Evolutionary conservation across 2,329 filamentous ascomycete genomes (phyloP).

Genomic region (Neurospora crassa): DNA sequence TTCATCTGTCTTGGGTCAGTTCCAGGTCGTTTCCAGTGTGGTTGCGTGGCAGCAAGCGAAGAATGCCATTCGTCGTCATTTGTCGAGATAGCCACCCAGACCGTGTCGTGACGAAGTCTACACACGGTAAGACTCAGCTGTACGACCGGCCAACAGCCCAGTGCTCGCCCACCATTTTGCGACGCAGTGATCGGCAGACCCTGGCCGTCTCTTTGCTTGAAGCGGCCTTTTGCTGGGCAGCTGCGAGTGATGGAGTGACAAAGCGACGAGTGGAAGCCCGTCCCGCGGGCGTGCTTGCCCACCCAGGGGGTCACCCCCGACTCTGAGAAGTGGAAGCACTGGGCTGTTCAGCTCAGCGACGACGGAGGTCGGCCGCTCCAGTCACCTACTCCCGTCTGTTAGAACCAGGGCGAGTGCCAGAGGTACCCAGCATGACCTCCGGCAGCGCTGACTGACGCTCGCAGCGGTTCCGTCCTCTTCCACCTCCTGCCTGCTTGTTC

Average conservation of each 20-base stretch:
- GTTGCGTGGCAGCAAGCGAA: constrained; percentile 11
- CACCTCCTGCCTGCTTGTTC: constrained; percentile 16
- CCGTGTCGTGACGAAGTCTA: constrained; percentile 8
- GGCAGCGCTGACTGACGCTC: not conserved
- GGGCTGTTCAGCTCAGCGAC: not conserved
- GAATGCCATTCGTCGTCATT: constrained; percentile 18
- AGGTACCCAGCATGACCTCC: not conserved
- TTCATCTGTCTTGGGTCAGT: not conserved
- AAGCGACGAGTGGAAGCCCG: not conserved
- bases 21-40: constrained; percentile 1
- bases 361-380: not conserved
- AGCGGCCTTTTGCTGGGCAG: not conserved
- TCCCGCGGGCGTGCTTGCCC: not conserved
- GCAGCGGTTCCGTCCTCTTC: constrained; percentile 19
- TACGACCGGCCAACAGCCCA: constrained; percentile 7
- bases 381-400: not conserved
- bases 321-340: not conserved
- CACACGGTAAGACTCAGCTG: constrained; percentile 6
- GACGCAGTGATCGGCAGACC: constrained; percentile 9
- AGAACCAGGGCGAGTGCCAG: not conserved
- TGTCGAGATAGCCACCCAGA: constrained; percentile 2
- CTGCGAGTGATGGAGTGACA: constrained; percentile 1
- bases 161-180: constrained; percentile 9
- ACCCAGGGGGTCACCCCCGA: not conserved
- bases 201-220: constrained; percentile 3